These are phyloP conservation scores for Mucor mucedo DNA, from an alignment of 371 early-diverging fungal species.

Conservation along the genomic window DNA sequence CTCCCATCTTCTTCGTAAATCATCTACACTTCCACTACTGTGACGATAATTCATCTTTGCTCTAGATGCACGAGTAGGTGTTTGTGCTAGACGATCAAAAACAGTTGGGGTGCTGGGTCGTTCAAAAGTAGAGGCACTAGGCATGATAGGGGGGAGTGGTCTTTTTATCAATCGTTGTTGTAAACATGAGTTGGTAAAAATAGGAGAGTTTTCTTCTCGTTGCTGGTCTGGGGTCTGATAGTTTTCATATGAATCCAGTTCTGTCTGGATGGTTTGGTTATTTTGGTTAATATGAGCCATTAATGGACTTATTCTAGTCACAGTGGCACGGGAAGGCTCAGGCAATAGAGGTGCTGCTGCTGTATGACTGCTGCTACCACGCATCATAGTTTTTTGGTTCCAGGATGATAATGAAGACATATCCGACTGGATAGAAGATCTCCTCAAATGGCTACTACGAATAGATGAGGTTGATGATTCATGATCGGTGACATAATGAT, in stretches of 20 bases:
- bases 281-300: conserved; percentile 12
- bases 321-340: not conserved
- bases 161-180: conserved; percentile 18
- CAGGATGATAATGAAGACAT: conserved; percentile 31
- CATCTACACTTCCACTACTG: conserved; percentile 54
- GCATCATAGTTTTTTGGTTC: conserved; percentile 15
- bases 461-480: conserved; percentile 53
- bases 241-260: not conserved
- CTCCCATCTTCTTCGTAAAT: conserved; percentile 46
- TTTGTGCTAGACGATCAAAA: conserved; percentile 55
- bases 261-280: not conserved
- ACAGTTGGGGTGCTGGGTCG: conserved; percentile 41
- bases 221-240: conserved; percentile 6
- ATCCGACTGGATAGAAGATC: conserved; percentile 50
- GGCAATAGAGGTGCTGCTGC: not conserved
- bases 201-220: conserved; percentile 2
- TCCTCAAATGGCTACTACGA: conserved; percentile 46
- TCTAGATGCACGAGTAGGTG: conserved; percentile 52
- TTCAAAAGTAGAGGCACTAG: conserved; percentile 33
- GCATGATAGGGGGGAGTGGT: conserved; percentile 27
- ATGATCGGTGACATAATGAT: conserved; percentile 42
- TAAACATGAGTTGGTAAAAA: conserved; percentile 13
- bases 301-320: conserved; percentile 14
- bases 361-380: conserved; percentile 1
- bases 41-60: conserved; percentile 51